Base-by-base conservation (phyloP, 306 rosid species). In the Macrotyloma uniflorum region DNA sequence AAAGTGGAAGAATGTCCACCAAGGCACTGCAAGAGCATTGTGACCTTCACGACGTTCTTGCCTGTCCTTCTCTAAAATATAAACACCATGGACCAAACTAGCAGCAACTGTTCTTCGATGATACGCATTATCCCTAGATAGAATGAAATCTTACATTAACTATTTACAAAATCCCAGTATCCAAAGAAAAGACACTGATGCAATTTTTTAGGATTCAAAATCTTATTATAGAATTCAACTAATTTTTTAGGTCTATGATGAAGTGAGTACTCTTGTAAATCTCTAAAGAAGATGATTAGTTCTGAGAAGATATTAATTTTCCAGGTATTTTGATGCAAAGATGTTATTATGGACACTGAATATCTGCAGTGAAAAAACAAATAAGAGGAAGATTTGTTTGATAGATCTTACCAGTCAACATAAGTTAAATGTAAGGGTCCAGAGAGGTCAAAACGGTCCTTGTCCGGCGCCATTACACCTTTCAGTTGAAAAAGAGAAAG, bases 1-100 rank as follows among this genome's bases (percentile, higher is more conserved):
- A 83, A 92, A 94, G 65, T 92, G 89, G 80, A 93, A 89, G 82
- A 89, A 94, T 65, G 78, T 77, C 94, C 94, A 92, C 97, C 98
- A 94, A 59, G 97, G 92, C 58, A 82, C 83, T 72, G 97, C 93
- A 23, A 92, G 82, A 81, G 97, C 94, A 45, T 83, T 68, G n/a
- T 77, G 59, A 33, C 86, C 97, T 79, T 74, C 55, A 19, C 98
- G 92, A 9, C 61, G 71, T 75, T 77, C 88, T 77, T 92, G 98
- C 30, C 97, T 76, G 63, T 94, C 97, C 58, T 92, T 88, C 62
- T 92, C 95, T 18, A 88, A 82, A 67, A 94, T 36, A 46, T 92
- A 92, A 72, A 88, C 98, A 75, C 95, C 97, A 66, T 94, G 88
- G 65, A 94, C 97, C 86, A 94, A 89, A 89, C 95, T 81, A 43